phyloP scores from a whole-genome alignment of 192 early-diverging fungal species.

The Spinellus fusiger region DNA sequence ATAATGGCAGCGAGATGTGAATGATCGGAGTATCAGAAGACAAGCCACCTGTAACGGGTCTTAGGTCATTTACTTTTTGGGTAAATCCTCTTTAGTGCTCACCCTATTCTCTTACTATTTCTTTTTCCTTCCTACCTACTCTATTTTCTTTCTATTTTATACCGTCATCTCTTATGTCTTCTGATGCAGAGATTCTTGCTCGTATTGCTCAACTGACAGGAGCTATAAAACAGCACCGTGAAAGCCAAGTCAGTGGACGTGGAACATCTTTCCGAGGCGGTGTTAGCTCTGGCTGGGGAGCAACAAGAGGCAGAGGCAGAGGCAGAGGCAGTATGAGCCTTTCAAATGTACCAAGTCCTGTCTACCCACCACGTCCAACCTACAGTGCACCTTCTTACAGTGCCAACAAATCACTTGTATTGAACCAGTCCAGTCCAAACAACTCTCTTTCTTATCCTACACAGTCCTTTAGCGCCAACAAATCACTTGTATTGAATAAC shows the following conservation, averaged over 20 bases:
- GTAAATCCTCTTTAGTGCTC: no score
- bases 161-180: conserved; percentile 6
- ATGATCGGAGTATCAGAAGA: no score
- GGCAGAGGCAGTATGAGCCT: conserved; percentile 11
- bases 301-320: not conserved
- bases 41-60: no score
- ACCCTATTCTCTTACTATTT: no score
- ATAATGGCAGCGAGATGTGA: no score
- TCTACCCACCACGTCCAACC: not conserved
- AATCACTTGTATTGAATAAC: not conserved
- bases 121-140: no score
- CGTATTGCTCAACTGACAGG: conserved; percentile 11
- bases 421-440: not conserved
- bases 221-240: conserved; percentile 12
- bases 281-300: not conserved
- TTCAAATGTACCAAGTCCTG: not conserved
- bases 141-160: not conserved
- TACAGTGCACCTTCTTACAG: not conserved
- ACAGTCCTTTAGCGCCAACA: not conserved
- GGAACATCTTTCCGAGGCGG: not conserved
- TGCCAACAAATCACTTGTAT: not conserved
- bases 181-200: conserved; percentile 13
- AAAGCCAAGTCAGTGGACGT: not conserved
- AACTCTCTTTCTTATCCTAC: not conserved
- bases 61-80: no score